Evolutionary conservation across 495 filamentous ascomycete genomes (phyloP).

Genomic region (Xylaria scruposa): DNA sequence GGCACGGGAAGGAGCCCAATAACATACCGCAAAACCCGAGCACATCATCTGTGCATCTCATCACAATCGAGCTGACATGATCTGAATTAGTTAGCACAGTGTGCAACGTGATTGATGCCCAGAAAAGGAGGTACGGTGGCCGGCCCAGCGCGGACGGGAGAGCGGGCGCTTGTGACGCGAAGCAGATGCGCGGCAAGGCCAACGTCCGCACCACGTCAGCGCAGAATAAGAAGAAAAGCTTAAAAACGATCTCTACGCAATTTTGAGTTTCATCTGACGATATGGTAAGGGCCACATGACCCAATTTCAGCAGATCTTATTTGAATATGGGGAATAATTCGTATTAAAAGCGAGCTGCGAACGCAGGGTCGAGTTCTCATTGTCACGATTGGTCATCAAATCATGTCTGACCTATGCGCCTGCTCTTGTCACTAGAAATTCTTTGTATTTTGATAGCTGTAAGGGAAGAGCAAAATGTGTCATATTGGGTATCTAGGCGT

Average conservation of each 20-base stretch:
- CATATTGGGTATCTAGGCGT: conserved; percentile 14
- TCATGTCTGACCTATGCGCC: background rate
- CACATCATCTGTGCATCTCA: conserved; percentile 1
- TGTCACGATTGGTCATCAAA: background rate
- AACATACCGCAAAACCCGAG: background rate
- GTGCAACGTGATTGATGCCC: background rate
- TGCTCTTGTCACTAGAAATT: background rate
- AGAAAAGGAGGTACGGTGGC: background rate
- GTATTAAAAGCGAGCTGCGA: background rate
- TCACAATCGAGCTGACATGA: background rate
- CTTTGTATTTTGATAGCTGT: background rate
- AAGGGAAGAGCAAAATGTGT: background rate
- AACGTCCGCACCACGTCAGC: conserved; percentile 14
- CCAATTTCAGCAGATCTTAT: background rate
- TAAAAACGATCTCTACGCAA: background rate
- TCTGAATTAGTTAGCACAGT: background rate
- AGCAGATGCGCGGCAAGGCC: conserved; percentile 12
- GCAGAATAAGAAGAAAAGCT: background rate
- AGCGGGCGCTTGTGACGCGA: conserved; percentile 18
- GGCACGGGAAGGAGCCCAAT: background rate
- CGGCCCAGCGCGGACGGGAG: conserved; percentile 16
- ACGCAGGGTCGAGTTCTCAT: background rate
- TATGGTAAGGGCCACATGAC: conserved; percentile 1
- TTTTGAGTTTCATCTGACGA: background rate
- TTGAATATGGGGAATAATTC: background rate